phyloP scores from a whole-genome alignment of 139 green algal species.

The Micractinium conductrix region DNA sequence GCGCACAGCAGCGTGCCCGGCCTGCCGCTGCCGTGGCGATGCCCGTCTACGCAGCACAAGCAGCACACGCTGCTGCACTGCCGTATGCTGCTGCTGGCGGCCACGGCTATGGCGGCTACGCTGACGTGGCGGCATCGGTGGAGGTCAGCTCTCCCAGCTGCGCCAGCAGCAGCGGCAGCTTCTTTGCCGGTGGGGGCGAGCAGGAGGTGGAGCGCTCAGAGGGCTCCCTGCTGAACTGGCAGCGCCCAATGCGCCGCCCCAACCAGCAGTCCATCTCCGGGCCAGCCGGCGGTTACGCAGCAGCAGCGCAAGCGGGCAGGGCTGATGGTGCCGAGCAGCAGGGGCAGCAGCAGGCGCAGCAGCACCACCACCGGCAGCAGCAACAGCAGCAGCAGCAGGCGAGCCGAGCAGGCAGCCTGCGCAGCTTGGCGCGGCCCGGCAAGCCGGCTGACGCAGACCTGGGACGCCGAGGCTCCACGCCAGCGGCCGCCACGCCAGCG shows the following conservation, averaged over 20 bases:
- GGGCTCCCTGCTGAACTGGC: conserved; percentile 29
- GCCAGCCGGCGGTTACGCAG: too few relatives aligned
- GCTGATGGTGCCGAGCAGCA: not conserved
- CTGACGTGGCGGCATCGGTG: too few relatives aligned
- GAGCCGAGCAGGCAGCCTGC: not conserved
- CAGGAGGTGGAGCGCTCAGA: conserved; percentile 13
- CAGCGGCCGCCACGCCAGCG: not conserved
- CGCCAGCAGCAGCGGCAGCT: not conserved
- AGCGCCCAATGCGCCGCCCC: not conserved
- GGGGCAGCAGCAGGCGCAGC: not conserved
- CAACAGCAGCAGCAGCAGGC: not conserved
- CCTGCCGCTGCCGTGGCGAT: too few relatives aligned
- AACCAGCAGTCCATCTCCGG: conserved; percentile 1
- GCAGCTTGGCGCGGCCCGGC: not conserved
- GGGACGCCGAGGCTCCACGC: not conserved
- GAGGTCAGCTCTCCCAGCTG: not conserved
- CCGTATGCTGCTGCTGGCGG: too few relatives aligned
- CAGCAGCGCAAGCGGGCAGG: not conserved
- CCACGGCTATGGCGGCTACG: too few relatives aligned
- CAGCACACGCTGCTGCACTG: not conserved
- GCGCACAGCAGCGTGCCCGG: too few relatives aligned
- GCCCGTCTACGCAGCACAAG: too few relatives aligned
- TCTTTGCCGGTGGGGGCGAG: not conserved
- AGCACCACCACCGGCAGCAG: conserved; percentile 6
- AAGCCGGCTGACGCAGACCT: not conserved